Percentiles rank a stretch among this genome's conserved stretches.
Conservation (phyloP, 1,284 basidiomycete genomes). For the Trichosporon faecale region DNA sequence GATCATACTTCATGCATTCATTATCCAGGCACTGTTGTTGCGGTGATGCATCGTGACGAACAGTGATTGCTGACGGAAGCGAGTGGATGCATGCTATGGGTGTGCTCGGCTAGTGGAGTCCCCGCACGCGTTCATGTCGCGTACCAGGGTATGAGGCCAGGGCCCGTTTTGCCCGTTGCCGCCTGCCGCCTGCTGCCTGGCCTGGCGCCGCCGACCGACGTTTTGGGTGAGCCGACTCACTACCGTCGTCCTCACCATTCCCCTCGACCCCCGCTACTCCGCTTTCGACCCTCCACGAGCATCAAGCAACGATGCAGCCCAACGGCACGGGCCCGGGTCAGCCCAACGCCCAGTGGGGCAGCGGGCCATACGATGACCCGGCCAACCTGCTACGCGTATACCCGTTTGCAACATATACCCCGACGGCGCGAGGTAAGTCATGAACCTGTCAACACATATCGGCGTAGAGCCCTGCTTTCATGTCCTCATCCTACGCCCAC, state of each 20-base stretch:
- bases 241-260: constrained; percentile 6
- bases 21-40: background rate
- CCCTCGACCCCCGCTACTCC: constrained; percentile 12
- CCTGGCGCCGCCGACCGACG: background rate
- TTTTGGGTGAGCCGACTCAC: constrained; percentile 1
- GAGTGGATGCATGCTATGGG: background rate
- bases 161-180: constrained; percentile 1
- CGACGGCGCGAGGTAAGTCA: constrained; percentile 47
- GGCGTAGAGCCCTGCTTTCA: background rate
- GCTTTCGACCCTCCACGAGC: background rate
- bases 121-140: constrained; percentile 8
- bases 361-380: constrained; percentile 33
- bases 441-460: background rate
- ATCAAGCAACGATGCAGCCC: constrained; percentile 6
- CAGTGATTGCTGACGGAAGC: background rate
- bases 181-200: background rate
- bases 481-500: background rate
- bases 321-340: constrained; percentile 8
- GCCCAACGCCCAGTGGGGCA: constrained; percentile 9
- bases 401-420: constrained; percentile 49
- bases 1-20: constrained; percentile 19
- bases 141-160: background rate
- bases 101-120: constrained; percentile 1
- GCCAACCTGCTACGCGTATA: constrained; percentile 43
- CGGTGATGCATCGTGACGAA: background rate